These are phyloP conservation scores for Paramecium biaurelia DNA, from an alignment of 73 alveolate species.

Conservation along the genomic window DNA sequence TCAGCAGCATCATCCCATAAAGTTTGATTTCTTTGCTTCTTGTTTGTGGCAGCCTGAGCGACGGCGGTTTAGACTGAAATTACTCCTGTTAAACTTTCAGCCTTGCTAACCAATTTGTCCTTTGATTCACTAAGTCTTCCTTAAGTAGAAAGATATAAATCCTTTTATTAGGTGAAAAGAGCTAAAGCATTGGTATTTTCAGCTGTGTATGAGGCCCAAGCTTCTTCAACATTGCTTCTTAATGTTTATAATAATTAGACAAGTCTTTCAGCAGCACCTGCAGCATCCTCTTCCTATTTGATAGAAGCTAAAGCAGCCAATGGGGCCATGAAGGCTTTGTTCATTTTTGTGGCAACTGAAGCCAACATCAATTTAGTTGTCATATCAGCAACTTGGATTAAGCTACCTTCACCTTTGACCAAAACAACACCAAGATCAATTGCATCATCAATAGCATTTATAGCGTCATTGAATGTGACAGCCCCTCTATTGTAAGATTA, in stretches of 20 bases:
- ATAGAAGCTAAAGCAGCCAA: conserved; percentile 2
- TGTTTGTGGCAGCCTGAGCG: conserved; percentile 25
- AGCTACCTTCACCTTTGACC: neutral
- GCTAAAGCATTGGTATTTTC: neutral
- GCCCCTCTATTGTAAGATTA: conserved; percentile 51
- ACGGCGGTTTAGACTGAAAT: conserved; percentile 47
- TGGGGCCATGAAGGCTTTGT: conserved; percentile 28
- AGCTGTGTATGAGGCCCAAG: conserved; percentile 6
- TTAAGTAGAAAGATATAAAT: neutral
- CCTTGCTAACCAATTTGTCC: neutral
- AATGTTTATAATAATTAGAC: conserved; percentile 6
- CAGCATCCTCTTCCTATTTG: conserved; percentile 11
- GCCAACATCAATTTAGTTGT: neutral
- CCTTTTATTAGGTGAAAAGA: conserved; percentile 8
- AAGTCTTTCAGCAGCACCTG: conserved; percentile 54
- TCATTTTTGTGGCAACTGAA: conserved; percentile 9
- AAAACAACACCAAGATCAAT: neutral
- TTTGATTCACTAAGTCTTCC: neutral
- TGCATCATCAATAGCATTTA: conserved; percentile 46
- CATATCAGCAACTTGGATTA: neutral
- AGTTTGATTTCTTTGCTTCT: conserved; percentile 18
- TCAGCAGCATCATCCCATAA: conserved; percentile 33
- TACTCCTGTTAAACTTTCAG: neutral
- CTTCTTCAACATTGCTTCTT: conserved; percentile 19
- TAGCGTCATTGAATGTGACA: conserved; percentile 36